Evolutionary conservation across 202 grass and related monocot species (phyloP), one percentile per base, ranked within the genome.

Genomic region (Schoenoplectus tabernaemontani): DNA sequence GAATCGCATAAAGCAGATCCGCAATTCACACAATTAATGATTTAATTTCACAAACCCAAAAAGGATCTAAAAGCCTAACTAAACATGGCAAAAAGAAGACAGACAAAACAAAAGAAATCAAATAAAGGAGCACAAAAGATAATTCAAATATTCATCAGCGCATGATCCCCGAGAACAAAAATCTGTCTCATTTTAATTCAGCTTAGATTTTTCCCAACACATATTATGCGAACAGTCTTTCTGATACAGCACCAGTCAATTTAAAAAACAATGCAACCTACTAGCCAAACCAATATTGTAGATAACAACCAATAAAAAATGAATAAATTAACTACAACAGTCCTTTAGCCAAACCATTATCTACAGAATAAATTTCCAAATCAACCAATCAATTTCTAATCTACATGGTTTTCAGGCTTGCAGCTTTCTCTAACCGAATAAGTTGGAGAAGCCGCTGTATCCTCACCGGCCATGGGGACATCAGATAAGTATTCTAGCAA

Each of bases 401-500:
- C 85, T 56, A 87, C 86, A 33, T 67, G 78, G 81, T 32, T 74
- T 74, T 34, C 46, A 33, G 46, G 26, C 28, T 34, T 74, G 44
- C 37, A 4, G 19, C 60, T 85, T 80, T 63, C 60, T 59, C 78
- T 16, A 46, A 69, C 78, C 9, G 83, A 80, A 1, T 33, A 23
- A 9, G 42, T 20, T 0, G 70, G 33, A 5, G 78, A 82, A 24
- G 66, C 16, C 0, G 74, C 80, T 12, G 85, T 59, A 39, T 87
- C 85, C 43, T 84, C 82, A 67, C 83, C 57, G 4, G 30, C 56
- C 12, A 91, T 71, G 56, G 94, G 94, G 39, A 88, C 81, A 83
- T 97, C 94, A 32, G 87, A 91, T 61, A 97, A 59, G 76, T 79
- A 78, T 36, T 85, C 91, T 10, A 93, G 84, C 26, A 90, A 1